These are phyloP conservation scores for Colletotrichum chlorophyti DNA, from an alignment of 2,329 filamentous ascomycete genomes.

Conservation along the genomic window DNA sequence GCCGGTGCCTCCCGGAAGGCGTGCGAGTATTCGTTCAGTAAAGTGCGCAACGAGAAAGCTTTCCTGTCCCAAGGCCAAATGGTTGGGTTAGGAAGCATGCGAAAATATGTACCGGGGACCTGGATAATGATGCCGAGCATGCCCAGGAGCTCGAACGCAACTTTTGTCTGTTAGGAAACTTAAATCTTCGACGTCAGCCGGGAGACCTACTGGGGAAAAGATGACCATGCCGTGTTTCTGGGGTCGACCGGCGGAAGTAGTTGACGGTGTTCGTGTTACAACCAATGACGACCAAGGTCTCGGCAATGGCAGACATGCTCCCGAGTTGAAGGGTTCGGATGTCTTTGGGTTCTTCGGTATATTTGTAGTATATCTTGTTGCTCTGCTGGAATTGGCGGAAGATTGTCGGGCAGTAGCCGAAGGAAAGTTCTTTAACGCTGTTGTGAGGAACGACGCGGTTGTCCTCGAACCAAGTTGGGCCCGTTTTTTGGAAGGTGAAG, in stretches of 20 bases:
- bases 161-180: conserved; percentile 28
- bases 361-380: conserved; percentile 19
- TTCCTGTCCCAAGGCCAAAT: conserved; percentile 58
- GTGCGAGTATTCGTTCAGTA: conserved; percentile 47
- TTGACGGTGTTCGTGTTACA: conserved; percentile 43
- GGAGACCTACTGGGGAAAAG: conserved; percentile 33
- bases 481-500: conserved; percentile 46
- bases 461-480: conserved; percentile 41
- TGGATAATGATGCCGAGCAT: conserved; percentile 47
- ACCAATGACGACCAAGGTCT: conserved; percentile 46
- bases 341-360: conserved; percentile 32
- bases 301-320: conserved; percentile 38
- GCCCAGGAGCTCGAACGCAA: conserved; percentile 47
- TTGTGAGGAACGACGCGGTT: conserved; percentile 44
- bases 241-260: conserved; percentile 34
- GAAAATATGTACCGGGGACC: conserved; percentile 44
- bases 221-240: conserved; percentile 30
- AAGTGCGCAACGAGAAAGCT: conserved; percentile 50
- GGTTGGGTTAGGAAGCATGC: conserved; percentile 53
- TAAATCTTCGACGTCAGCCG: fast-evolving
- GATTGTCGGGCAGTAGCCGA: conserved; percentile 48
- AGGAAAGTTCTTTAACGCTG: conserved; percentile 46
- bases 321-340: conserved; percentile 29
- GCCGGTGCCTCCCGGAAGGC: conserved; percentile 32
- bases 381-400: conserved; percentile 34